Evolutionary conservation across 2,329 filamentous ascomycete genomes (phyloP), one percentile per base, ranked within the genome.

Genomic region (Clonostachys sp.): DNA sequence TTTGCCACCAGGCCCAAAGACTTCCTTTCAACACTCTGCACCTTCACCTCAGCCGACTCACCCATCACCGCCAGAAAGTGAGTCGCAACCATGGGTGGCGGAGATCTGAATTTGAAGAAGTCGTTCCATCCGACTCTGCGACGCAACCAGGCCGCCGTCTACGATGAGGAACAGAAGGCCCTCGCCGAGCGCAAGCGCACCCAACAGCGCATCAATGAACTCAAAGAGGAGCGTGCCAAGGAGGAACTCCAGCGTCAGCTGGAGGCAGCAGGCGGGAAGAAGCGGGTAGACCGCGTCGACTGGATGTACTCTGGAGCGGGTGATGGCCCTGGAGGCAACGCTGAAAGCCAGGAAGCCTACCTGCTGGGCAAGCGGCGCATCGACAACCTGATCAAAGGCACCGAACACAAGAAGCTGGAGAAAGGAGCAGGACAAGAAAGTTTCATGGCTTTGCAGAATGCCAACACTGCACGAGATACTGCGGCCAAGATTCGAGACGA

Each of bases 231-330:
- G 71, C 84, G 91, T 42, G 85, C 88, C 43, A 88, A 96, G 55
- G 90, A 96, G 65, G 91, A 97, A 65, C 81, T 97, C 2, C 89
- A 96, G 66, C 82, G 84, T 45, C 80, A 97, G 55, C 89, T 96
- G 48, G 94, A 96, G 68, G 85, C 87, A 3, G 87, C 91, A 1
- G 94, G 94, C 36, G 91, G 91, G 48, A 83, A 80, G 58, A 91
- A 90, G 61, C 80, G 86, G 46, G 72, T 87, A 33, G 86, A 92
- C 57, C 84, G 91, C 35, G 92, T 99, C 24, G 94, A 97, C 60
- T 99, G 94, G 89, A 96, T 99, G 90, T 99, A 99, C 68, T 83
- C 87, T 57, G 92, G 92, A 2, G 91, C 94, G 8, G 87, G 86
- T 44, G 76, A 81, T 59, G 89, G 89, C 35, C 85, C 88, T 60